Base-by-base conservation (phyloP, 2,329 filamentous ascomycete species). In the Colletotrichum neosansevieriae region DNA sequence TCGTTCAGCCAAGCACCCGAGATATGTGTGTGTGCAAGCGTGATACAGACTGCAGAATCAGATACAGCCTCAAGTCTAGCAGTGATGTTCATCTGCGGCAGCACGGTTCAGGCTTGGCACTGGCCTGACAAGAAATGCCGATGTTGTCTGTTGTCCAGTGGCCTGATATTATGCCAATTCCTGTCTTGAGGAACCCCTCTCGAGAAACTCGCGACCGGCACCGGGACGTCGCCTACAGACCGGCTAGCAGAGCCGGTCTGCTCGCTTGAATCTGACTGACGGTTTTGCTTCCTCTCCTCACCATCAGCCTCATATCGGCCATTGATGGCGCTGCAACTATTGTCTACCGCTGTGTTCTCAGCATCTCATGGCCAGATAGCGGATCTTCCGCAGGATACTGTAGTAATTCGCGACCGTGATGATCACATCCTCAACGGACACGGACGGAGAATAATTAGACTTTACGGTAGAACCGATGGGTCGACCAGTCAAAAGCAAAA, bases 81-180 rank as follows among this genome's bases (percentile, higher is more conserved):
- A 29, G 29, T 6, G 29, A 29, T 29, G 6, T 9, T 29, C 21
- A 51, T 29, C 29, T 29, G 32, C 53, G 17, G 29, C 32, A 42
- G 60, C 53, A 47, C 61, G n/a, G 54, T 42, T 17, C 40, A 44
- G 54, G 19, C 54, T 65, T 59, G 53, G 64, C 64, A 11, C 45
- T 58, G 51, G 64, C 42, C 29, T 63, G 53, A 53, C 53, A 15
- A 51, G 42, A 63, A 24, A 24, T 57, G 54, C 54, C 42, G 61
- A 24, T 42, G 40, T 42, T 49, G 17, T 54, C 12, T 42, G 40
- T 42, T 49, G 17, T 54, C 12, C 24, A 36, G 51, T 65, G 61
- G 65, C 61, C 47, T 54, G 61, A 65, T 59, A 21, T 21, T 40
- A 36, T 59, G 45, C 24, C 51, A 53, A n/a, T 51, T 51, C 11